Evolutionary conservation across 2,329 filamentous ascomycete species (phyloP), one percentile per base, ranked within the genome.

Genomic region (Botrytis tulipae): DNA sequence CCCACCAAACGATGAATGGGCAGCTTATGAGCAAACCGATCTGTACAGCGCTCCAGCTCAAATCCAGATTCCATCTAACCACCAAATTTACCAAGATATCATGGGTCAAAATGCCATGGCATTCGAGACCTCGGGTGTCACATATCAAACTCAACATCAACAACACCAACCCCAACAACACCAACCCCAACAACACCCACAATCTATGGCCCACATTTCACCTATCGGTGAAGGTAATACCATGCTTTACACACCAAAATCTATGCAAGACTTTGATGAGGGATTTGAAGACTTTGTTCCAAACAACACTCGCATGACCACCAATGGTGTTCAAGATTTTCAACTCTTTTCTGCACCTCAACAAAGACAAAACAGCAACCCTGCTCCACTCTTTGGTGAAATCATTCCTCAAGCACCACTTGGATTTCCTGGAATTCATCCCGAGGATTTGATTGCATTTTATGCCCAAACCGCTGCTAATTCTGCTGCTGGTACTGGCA

Each of bases 171-270:
- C 20, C 35, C 65, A 67, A n/a, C 65, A 37, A 5, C 32, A n/a
- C 4, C 63, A 54, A 54, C 46, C 20, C 35, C 46, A 40, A 18
- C 65, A 67, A 22, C 46, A 29, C 16, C 63, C 76, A n/a, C 76
- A 79, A 54, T 77, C 82, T 10, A 80, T 82, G 51, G 83, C 85
- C 40, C 90, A 93, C 75, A 87, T 93, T 75, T 94, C 92, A 5
- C 91, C 91, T 14, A 85, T 86, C 71, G 92, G 90, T 8, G 91
- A 93, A 78, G 86, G 87, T 51, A 90, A 91, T 74, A 84, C 89
- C 1, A 92, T 93, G 83, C 86, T 93, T 46, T 92, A 87, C 82
- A 92, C 91, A 16, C 90, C 92, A 66, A 86, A 86, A 60, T 90
- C 90, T 0, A 82, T 89, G 74, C 84, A 84, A 29, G 87, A 89